These are phyloP conservation scores for Boletellus deceptivus DNA, from an alignment of 1,284 basidiomycete genomes.

Conservation along the genomic window DNA sequence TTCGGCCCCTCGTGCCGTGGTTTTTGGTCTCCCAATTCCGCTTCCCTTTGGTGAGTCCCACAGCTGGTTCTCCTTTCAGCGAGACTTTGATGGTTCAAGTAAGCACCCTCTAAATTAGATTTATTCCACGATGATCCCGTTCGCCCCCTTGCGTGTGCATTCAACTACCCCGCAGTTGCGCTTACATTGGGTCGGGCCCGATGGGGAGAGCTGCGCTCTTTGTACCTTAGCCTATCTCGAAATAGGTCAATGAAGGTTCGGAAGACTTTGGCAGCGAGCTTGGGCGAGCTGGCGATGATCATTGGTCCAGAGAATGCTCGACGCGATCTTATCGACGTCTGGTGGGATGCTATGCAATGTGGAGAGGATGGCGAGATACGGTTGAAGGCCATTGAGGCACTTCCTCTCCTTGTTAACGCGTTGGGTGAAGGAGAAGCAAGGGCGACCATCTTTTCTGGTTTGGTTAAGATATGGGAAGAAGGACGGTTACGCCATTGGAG, in stretches of 20 bases:
- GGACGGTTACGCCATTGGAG: conserved; percentile 76
- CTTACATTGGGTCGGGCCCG: conserved; percentile 76
- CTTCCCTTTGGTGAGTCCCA: conserved; percentile 21
- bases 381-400: conserved; percentile 63
- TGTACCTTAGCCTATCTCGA: conserved; percentile 66
- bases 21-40: conserved; percentile 6
- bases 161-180: conserved; percentile 92
- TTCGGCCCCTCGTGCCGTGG: conserved; percentile 27
- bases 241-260: conserved; percentile 64
- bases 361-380: conserved; percentile 70
- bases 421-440: conserved; percentile 51
- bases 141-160: conserved; percentile 85
- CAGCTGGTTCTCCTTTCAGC: neutral
- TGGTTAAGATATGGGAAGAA: conserved; percentile 65
- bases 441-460: conserved; percentile 47
- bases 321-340: conserved; percentile 73
- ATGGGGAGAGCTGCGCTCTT: conserved; percentile 75
- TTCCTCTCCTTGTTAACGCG: conserved; percentile 57
- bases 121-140: conserved; percentile 58
- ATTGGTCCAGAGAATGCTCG: conserved; percentile 71
- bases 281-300: conserved; percentile 89
- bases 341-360: conserved; percentile 58
- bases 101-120: conserved; percentile 35
- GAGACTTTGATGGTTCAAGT: conserved; percentile 11
- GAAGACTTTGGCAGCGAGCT: conserved; percentile 78